Conservation (phyloP, 495 filamentous ascomycete genomes). For the Talaromyces trachyspermus region DNA sequence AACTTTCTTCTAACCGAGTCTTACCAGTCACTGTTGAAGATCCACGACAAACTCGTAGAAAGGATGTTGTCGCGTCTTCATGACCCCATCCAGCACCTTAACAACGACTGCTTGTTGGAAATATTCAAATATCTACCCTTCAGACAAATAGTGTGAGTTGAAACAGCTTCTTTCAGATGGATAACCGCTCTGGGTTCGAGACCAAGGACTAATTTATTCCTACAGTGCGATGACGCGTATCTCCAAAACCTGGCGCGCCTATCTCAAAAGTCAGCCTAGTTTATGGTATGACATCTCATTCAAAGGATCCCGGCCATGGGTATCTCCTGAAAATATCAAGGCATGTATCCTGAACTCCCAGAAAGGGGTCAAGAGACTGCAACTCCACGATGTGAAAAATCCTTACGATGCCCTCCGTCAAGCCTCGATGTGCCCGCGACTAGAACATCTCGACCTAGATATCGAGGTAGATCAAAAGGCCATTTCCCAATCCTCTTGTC, state of each 20-base stretch:
- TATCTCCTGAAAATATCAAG: constrained; percentile 31
- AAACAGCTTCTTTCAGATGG: not conserved
- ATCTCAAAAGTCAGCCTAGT: constrained; percentile 12
- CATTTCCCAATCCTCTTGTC: constrained; percentile 25
- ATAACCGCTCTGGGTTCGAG: too few species aligned
- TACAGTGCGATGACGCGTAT: constrained; percentile 43
- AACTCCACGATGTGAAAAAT: constrained; percentile 32
- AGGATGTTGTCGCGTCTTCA: constrained; percentile 22
- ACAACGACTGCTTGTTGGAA: constrained; percentile 40
- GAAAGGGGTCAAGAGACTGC: constrained; percentile 23
- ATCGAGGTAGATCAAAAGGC: constrained; percentile 14
- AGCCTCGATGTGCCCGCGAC: constrained; percentile 22
- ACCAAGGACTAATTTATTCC: not conserved
- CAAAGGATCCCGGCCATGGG: constrained; percentile 29
- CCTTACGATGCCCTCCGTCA: constrained; percentile 16
- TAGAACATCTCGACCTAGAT: constrained; percentile 30
- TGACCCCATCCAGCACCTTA: constrained; percentile 42
- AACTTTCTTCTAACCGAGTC: constrained; percentile 9
- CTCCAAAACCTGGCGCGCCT: constrained; percentile 41
- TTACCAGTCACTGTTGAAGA: constrained; percentile 31
- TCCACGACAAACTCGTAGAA: constrained; percentile 37
- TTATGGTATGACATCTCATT: constrained; percentile 50
- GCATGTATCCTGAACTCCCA: constrained; percentile 30
- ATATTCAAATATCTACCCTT: constrained; percentile 40
- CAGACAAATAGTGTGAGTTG: constrained; percentile 41